Evolutionary conservation across 1,284 basidiomycete genomes (phyloP).

Genomic region (Schizophyllum commune): DNA sequence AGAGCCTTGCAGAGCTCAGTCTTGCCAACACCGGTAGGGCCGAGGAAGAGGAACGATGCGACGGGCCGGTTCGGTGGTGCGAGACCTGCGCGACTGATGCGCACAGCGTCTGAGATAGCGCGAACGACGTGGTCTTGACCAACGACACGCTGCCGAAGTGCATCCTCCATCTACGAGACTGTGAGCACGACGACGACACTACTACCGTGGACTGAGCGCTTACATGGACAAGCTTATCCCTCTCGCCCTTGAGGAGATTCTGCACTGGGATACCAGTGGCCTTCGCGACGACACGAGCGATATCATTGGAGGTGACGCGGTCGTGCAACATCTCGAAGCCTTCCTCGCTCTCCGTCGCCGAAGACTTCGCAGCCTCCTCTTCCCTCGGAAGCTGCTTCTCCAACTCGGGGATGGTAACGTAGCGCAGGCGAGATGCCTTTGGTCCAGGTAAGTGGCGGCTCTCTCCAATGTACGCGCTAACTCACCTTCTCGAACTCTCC

Average conservation of each 20-base stretch:
- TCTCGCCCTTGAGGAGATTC: constrained; percentile 83
- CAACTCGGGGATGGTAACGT: constrained; percentile 78
- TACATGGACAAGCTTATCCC: constrained; percentile 86
- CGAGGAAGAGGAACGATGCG: constrained; percentile 88
- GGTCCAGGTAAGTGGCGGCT: background rate
- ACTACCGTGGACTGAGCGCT: constrained; percentile 18
- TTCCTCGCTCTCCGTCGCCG: constrained; percentile 10
- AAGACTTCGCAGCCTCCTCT: constrained; percentile 29
- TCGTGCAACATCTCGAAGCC: constrained; percentile 69
- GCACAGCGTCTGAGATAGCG: constrained; percentile 81
- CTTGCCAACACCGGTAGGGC: constrained; percentile 84
- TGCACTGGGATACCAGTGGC: constrained; percentile 89
- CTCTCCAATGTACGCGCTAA: background rate
- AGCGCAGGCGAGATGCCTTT: constrained; percentile 49
- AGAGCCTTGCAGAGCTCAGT: constrained; percentile 86
- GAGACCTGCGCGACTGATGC: constrained; percentile 85
- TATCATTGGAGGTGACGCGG: constrained; percentile 83
- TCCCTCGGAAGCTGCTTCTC: constrained; percentile 69
- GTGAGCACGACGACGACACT: background rate
- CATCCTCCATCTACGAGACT: constrained; percentile 76
- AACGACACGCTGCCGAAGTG: constrained; percentile 68
- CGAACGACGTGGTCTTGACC: constrained; percentile 83
- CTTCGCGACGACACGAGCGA: constrained; percentile 83
- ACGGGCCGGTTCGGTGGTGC: constrained; percentile 84
- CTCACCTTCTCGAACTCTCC: constrained; percentile 81